Evolutionary conservation across 805 yeast species (phyloP), one percentile per base, ranked within the genome.

Genomic region (Wickerhamomyces kurtzmanii): DNA sequence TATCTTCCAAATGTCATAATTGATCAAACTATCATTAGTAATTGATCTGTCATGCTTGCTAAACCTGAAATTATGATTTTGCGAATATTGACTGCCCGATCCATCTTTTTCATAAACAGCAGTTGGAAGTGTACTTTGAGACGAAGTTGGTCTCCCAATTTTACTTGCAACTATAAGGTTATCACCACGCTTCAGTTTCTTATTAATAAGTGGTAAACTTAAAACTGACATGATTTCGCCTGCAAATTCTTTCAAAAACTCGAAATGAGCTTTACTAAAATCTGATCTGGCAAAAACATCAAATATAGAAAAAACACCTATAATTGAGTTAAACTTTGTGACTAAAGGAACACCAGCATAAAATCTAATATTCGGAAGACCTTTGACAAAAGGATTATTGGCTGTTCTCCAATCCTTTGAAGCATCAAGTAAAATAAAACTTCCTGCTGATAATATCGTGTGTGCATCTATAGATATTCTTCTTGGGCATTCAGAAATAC

Each of bases 351-450:
- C 81, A 1, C 81, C 83, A 20, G 74, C 66, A 45, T 78, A 81
- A 42, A 76, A 76, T 31, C 52, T 59, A 28, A 80, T 68, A 32
- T 54, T 52, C 0, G 89, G 86, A 1, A 62, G 56, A 1, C 76
- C 75, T 13, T 60, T 66, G 1, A 81, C 82, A 26, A 78, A 56
- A 0, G 89, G 89, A 40, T 72, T 76, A 22, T 57, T 53, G 12
- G 51, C 42, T 4, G 76, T 66, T 45, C 93, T 59, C 91, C 93
- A 81, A 44, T 81, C 93, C 20, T 55, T 53, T 5, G 71, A 48
- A 3, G 86, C 75, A 46, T 80, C 82, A 5, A 62, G 45, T 6
- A 81, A 38, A 4, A 72, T 55, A 30, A 81, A 68, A 34, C 64
- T 61, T 3, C 62, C 73, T 6, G 57, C 48, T 0, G 86, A 75